A percentile compares a stretch with the other conserved stretches of the same genome.
phyloP scores from a whole-genome alignment of 306 rosid genomes.

The Cucurbita argyrosperma region DNA sequence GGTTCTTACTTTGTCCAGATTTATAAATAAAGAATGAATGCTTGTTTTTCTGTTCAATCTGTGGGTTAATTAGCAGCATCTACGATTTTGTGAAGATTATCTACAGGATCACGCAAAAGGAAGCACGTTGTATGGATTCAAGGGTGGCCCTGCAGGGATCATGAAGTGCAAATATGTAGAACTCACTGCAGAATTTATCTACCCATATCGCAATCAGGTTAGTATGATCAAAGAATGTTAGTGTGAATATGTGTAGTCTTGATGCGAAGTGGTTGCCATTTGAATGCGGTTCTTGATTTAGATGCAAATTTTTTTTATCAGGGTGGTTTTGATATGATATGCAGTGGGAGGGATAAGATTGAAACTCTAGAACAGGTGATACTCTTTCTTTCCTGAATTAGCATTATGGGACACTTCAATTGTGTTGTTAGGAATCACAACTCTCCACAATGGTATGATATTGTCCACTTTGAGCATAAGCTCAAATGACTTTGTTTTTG shows the following conservation, averaged over 20 bases:
- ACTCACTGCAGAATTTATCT: constrained; percentile 50
- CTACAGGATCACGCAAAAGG: constrained; percentile 61
- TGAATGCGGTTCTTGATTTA: not conserved
- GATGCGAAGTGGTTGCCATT: not conserved
- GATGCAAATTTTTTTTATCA: constrained; percentile 8
- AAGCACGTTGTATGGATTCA: constrained; percentile 80
- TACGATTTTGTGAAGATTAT: constrained; percentile 40
- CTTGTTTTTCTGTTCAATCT: not conserved
- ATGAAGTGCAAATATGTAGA: constrained; percentile 84
- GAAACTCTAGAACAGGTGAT: constrained; percentile 93
- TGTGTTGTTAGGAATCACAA: no score
- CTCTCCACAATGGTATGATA: no score
- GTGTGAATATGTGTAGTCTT: not conserved
- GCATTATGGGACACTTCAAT: not conserved
- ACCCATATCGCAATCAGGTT: constrained; percentile 93
- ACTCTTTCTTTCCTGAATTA: not conserved
- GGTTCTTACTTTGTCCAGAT: not conserved
- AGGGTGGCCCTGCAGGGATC: constrained; percentile 96
- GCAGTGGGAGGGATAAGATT: constrained; percentile 98
- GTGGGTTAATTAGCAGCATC: not conserved
- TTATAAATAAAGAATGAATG: not conserved
- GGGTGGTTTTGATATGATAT: constrained; percentile 99
- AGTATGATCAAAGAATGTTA: not conserved
- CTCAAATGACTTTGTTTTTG: no score
- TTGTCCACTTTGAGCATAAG: no score